Evolutionary conservation across 164 flowering plant species (phyloP).

Genomic region (Chimonanthus praecox): DNA sequence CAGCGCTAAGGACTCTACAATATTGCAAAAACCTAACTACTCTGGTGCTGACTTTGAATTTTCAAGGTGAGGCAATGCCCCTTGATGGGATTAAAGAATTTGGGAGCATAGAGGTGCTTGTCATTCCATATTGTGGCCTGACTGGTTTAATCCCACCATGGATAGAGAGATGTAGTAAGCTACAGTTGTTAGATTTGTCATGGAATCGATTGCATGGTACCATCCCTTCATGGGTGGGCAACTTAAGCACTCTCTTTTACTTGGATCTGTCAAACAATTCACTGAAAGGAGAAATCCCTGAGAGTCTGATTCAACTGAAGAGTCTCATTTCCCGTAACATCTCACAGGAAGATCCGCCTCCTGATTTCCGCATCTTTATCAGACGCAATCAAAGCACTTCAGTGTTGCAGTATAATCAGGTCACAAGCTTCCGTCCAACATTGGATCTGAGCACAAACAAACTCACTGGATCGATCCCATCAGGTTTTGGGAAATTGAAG

Average conservation of each 20-base stretch:
- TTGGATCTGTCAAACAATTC: constrained; percentile 27
- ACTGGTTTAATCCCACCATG: constrained; percentile 60
- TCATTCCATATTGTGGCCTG: constrained; percentile 59
- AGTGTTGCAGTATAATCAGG: constrained; percentile 12
- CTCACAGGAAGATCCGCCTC: neutral
- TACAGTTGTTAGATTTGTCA: constrained; percentile 70
- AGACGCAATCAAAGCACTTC: constrained; percentile 1
- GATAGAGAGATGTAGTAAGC: constrained; percentile 41
- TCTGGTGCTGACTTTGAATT: constrained; percentile 63
- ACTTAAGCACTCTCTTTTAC: constrained; percentile 21
- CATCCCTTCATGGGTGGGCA: constrained; percentile 30
- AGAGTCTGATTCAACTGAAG: constrained; percentile 17
- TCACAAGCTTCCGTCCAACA: constrained; percentile 15
- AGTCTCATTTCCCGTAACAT: constrained; percentile 10
- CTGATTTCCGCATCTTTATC: constrained; percentile 8
- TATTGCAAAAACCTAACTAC: constrained; percentile 59
- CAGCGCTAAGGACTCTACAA: constrained; percentile 47
- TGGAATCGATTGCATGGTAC: constrained; percentile 65
- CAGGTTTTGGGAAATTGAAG: constrained; percentile 20
- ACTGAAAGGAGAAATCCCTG: constrained; percentile 18
- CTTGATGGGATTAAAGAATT: constrained; percentile 43
- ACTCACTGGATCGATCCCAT: constrained; percentile 16
- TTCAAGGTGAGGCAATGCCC: constrained; percentile 53
- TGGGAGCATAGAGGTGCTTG: constrained; percentile 42
- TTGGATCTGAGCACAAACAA: constrained; percentile 16